phyloP scores from a whole-genome alignment of 306 rosid genomes.

The Carpinus viminea region DNA sequence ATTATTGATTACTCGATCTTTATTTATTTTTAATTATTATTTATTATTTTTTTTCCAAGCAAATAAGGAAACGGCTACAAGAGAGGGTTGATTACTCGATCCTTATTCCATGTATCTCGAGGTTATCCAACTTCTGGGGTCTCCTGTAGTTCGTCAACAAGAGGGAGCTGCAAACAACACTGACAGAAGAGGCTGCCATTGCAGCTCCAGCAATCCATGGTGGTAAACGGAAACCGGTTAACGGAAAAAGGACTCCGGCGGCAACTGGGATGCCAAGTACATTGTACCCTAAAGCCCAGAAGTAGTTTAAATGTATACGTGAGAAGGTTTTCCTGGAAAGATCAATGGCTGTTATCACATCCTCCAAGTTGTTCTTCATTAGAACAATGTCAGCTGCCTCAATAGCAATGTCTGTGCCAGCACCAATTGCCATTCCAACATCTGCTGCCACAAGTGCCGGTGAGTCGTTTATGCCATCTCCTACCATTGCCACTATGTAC shows the following conservation, averaged over 20 bases:
- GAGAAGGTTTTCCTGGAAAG: slow-evolving; percentile 67
- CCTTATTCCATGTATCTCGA: slow-evolving; percentile 44
- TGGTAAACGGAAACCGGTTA: slow-evolving; percentile 57
- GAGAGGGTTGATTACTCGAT: slow-evolving; percentile 34
- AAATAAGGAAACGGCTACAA: too few species aligned
- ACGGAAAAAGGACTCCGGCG: slow-evolving; percentile 62
- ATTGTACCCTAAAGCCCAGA: slow-evolving; percentile 82
- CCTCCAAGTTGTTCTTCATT: slow-evolving; percentile 79
- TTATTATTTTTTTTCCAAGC: too few species aligned
- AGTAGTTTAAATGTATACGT: slow-evolving; percentile 66
- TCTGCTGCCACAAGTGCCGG: slow-evolving; percentile 83
- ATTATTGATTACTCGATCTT: slow-evolving; percentile 36
- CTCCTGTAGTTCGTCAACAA: slow-evolving; percentile 68
- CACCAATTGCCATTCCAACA: slow-evolving; percentile 89
- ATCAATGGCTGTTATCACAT: slow-evolving; percentile 72
- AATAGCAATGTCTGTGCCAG: slow-evolving; percentile 85
- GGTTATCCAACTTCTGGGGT: slow-evolving; percentile 53
- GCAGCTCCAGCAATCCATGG: slow-evolving; percentile 97
- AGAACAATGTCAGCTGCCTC: slow-evolving; percentile 93
- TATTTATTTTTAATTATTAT: slow-evolving; percentile 6
- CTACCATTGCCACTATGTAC: slow-evolving; percentile 75
- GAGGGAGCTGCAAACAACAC: slow-evolving; percentile 80
- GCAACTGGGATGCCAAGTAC: slow-evolving; percentile 80
- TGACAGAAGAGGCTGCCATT: slow-evolving; percentile 91
- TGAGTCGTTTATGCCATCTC: slow-evolving; percentile 88